These are phyloP conservation scores for Phytophthora hibernalis DNA, from an alignment of 352 stramenopile genomes.

Conservation along the genomic window DNA sequence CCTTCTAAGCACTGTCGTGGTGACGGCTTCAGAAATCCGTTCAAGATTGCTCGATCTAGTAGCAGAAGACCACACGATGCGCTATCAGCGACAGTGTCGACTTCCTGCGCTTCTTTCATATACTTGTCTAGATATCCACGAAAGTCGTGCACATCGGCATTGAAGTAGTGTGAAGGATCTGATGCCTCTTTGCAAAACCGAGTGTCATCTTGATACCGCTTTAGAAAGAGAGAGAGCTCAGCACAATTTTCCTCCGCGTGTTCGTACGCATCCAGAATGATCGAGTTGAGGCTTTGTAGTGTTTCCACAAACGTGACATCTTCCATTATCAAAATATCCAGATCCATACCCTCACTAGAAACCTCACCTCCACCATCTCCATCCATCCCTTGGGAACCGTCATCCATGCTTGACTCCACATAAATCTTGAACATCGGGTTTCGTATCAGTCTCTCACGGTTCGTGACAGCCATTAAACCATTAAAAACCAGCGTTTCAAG, in stretches of 20 bases:
- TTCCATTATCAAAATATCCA: conserved; percentile 87
- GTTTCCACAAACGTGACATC: conserved; percentile 65
- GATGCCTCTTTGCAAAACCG: conserved; percentile 54
- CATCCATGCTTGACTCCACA: conserved; percentile 61
- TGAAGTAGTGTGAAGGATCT: conserved; percentile 36
- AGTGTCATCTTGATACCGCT: conserved; percentile 80
- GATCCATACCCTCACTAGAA: conserved; percentile 59
- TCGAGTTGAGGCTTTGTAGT: conserved; percentile 56
- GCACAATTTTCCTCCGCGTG: conserved; percentile 58
- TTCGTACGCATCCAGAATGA: conserved; percentile 64
- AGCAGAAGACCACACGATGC: conserved; percentile 61
- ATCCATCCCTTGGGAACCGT: conserved; percentile 42
- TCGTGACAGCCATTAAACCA: conserved; percentile 71
- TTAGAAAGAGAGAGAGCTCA: conserved; percentile 74
- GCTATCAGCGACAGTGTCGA: conserved; percentile 59
- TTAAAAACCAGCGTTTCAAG: conserved; percentile 76
- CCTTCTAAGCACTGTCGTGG: conserved; percentile 65
- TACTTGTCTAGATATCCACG: conserved; percentile 72
- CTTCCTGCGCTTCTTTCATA: conserved; percentile 56
- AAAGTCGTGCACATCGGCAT: conserved; percentile 63
- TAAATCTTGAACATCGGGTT: conserved; percentile 77
- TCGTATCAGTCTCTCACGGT: conserved; percentile 62
- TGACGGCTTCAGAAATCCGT: conserved; percentile 68
- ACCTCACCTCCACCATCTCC: conserved; percentile 50
- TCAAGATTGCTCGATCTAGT: conserved; percentile 65